Percentiles rank a stretch among this genome's conserved stretches.
Conservation (phyloP, 495 filamentous ascomycete species). For the Umbilicaria muhlenbergii region DNA sequence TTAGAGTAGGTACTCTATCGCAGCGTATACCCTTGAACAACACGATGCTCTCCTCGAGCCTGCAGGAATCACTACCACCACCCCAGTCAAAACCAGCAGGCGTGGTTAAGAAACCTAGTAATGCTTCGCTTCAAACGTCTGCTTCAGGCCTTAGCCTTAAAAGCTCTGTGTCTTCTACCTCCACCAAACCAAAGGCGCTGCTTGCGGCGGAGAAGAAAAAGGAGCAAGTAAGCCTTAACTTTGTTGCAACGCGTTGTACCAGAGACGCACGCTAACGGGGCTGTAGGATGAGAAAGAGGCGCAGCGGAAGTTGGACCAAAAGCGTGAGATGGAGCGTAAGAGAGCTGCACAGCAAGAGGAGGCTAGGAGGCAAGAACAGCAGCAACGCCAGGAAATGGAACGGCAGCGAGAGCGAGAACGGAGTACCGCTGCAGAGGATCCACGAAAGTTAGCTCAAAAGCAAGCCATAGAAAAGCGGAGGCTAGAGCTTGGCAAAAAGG, state of each 20-base stretch:
- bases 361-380: slow-evolving; percentile 29
- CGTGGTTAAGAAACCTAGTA: slow-evolving; percentile 49
- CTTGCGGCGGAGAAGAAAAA: slow-evolving; percentile 58
- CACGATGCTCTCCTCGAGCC: slow-evolving; percentile 35
- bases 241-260: background rate
- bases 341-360: slow-evolving; percentile 41
- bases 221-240: slow-evolving; percentile 34
- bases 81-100: slow-evolving; percentile 30
- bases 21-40: slow-evolving; percentile 53
- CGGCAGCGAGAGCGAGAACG: slow-evolving; percentile 27
- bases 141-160: slow-evolving; percentile 53
- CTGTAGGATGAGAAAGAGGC: slow-evolving; percentile 53
- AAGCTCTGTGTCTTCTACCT: slow-evolving; percentile 44
- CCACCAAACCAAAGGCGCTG: slow-evolving; percentile 42
- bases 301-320: slow-evolving; percentile 64
- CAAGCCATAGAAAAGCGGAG: slow-evolving; percentile 51
- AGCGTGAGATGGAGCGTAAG: slow-evolving; percentile 63
- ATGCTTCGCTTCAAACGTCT: slow-evolving; percentile 48
- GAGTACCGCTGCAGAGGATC: slow-evolving; percentile 30
- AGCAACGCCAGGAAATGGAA: slow-evolving; percentile 27
- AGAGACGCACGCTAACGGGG: background rate
- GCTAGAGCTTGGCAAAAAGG: slow-evolving; percentile 46
- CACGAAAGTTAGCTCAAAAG: slow-evolving; percentile 52
- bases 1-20: slow-evolving; percentile 58
- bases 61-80: slow-evolving; percentile 41